phyloP scores from a whole-genome alignment of 805 yeast genomes.

The Zygosaccharomyces rouxii region DNA sequence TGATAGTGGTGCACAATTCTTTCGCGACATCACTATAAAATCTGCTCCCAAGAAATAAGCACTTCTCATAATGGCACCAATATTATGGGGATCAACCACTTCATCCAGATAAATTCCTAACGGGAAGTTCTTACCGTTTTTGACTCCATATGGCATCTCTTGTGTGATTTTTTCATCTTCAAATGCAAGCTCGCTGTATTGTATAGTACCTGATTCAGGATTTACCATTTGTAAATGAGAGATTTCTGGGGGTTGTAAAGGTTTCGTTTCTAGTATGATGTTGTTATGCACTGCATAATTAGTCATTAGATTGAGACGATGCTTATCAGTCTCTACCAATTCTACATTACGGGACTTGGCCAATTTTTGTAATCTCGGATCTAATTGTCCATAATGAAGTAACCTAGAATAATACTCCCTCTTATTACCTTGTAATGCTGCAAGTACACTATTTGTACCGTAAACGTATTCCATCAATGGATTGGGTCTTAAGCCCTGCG shows the following conservation, averaged over 20 bases:
- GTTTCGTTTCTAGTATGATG: constrained; percentile 61
- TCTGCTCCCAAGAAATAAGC: constrained; percentile 83
- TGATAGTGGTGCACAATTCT: constrained; percentile 68
- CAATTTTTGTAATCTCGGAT: constrained; percentile 42
- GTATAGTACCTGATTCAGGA: constrained; percentile 16
- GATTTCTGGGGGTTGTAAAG: constrained; percentile 25
- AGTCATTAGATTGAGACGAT: constrained; percentile 56
- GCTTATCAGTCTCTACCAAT: constrained; percentile 31
- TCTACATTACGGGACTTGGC: constrained; percentile 39
- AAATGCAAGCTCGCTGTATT: constrained; percentile 25
- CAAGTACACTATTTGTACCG: constrained; percentile 70
- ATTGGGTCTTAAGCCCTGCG: constrained; percentile 30
- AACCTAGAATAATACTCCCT: constrained; percentile 52
- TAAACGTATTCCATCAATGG: constrained; percentile 64
- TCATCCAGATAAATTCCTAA: constrained; percentile 74
- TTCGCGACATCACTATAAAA: constrained; percentile 63
- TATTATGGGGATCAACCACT: constrained; percentile 79
- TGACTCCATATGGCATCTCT: constrained; percentile 29
- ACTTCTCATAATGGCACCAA: constrained; percentile 77
- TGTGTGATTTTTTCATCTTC: constrained; percentile 18
- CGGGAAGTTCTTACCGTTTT: constrained; percentile 43
- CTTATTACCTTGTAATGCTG: constrained; percentile 57
- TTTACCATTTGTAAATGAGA: constrained; percentile 31
- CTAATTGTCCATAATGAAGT: constrained; percentile 41
- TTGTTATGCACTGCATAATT: constrained; percentile 78